phyloP scores from a whole-genome alignment of 148 eudicot genomes.

The Diospyros kaki region DNA sequence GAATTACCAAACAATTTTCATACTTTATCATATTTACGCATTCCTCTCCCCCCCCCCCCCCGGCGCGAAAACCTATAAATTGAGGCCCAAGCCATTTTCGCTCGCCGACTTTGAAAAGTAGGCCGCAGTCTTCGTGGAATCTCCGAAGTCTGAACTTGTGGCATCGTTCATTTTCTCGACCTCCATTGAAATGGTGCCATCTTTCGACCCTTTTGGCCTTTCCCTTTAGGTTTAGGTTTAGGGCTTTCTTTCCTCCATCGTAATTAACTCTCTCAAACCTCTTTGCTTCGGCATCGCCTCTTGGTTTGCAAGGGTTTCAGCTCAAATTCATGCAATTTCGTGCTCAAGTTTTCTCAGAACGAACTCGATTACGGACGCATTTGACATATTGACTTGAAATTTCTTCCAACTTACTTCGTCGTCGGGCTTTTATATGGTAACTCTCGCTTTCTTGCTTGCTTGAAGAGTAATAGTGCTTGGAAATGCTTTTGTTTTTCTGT shows the following conservation, averaged over 20 bases:
- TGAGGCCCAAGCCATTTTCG: neutral
- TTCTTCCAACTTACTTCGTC: neutral
- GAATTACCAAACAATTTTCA: too few species aligned
- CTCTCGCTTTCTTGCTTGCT: neutral
- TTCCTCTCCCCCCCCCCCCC: neutral
- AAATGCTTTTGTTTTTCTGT: too few species aligned
- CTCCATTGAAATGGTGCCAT: conserved; percentile 17
- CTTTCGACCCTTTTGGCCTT: conserved; percentile 8
- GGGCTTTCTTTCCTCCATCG: neutral
- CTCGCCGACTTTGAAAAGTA: too few species aligned
- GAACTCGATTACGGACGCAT: neutral
- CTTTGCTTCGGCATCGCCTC: neutral
- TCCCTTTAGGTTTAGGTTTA: too few species aligned
- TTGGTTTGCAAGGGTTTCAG: conserved; percentile 8
- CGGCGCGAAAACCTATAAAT: neutral
- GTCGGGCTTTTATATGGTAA: neutral
- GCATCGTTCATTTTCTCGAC: neutral
- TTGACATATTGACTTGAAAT: too few species aligned
- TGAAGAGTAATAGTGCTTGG: too few species aligned
- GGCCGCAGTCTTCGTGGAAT: too few species aligned
- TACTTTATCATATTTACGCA: too few species aligned
- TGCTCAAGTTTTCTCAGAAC: neutral
- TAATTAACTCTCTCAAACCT: neutral
- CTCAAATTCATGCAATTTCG: neutral
- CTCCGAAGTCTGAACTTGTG: neutral